Base-by-base conservation (phyloP, 2,329 filamentous ascomycete species). In the Cytospora mali region DNA sequence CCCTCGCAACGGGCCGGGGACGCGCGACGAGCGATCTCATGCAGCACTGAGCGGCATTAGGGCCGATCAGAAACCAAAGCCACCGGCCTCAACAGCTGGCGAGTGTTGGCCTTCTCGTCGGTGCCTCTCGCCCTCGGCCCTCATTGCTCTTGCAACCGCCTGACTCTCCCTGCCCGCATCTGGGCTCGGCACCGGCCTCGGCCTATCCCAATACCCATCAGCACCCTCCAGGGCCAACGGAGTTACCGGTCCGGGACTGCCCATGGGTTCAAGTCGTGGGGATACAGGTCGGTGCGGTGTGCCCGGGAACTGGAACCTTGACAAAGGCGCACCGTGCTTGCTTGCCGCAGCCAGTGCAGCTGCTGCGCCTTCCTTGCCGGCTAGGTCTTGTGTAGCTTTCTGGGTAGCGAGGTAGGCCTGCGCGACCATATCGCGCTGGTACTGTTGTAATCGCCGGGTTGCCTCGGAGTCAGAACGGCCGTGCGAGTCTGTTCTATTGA, bases 191-290 rank as follows among this genome's bases (percentile, higher is more conserved):
- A 67, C 62, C 14, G 64, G 62, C 18, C 59, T 65, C 9, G 67
- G 66, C 11, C 67, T 58, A n/a, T 59, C 58, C 10, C 50, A 48
- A 27, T 82, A 79, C 11, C 72, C 73, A 16, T 73, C 70, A 0
- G 75, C 71, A 23, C 78, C 80, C 46, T 80, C 79, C 7, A 88
- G 72, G 21, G 85, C 82, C 78, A 88, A 85, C 1, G 85, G 85
- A 1, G 85, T 88, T 16, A 88, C 84, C 0, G 84, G 84, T 0
- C 84, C 84, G 0, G 84, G 84, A 62, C 84, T 86, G 4, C 84
- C 83, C 13, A 85, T 69, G 0, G 85, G 85, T 49, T 73, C 71
- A 6, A 88, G 74, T 29, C 79, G 73, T 1, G 83, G 83, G 2
- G 81, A 82, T 16, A 70, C 61, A 1, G 85, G 85, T 11, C 57